phyloP scores from a whole-genome alignment of 371 early-diverging fungal genomes.

The Sporodiniella umbellata region DNA sequence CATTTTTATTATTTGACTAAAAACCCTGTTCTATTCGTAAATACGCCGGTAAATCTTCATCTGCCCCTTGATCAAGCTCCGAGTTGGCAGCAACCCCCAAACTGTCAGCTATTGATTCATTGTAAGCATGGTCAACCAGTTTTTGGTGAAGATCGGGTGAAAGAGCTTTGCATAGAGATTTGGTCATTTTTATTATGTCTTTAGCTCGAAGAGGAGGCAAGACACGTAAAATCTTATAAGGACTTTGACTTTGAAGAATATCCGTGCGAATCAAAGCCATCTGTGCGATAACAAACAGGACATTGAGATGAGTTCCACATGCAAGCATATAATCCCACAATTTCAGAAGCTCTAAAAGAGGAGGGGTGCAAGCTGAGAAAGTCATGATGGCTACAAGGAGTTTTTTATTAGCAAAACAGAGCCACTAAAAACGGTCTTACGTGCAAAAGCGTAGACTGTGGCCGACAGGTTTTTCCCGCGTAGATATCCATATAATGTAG shows the following conservation, averaged over 20 bases:
- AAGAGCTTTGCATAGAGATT: conserved; percentile 58
- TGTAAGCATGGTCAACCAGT: conserved; percentile 77
- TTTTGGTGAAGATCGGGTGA: conserved; percentile 73
- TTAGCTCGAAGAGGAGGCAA: conserved; percentile 77
- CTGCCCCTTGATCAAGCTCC: conserved; percentile 10
- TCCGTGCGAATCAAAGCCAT: conserved; percentile 72
- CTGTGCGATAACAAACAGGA: conserved; percentile 85
- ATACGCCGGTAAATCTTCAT: conserved; percentile 19
- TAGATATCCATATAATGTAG: conserved; percentile 69
- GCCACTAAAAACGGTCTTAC: conserved; percentile 56
- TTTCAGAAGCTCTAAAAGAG: conserved; percentile 74
- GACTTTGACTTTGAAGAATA: conserved; percentile 66
- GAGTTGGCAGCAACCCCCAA: conserved; percentile 24
- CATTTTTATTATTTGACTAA: no score
- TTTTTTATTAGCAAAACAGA: neutral
- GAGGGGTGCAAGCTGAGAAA: conserved; percentile 86
- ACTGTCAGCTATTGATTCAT: conserved; percentile 52
- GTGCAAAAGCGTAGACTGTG: conserved; percentile 84
- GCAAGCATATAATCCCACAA: conserved; percentile 94
- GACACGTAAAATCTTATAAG: conserved; percentile 75
- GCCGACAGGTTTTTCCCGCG: conserved; percentile 72
- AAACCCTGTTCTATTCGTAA: no score
- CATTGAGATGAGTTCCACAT: conserved; percentile 88
- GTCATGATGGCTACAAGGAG: conserved; percentile 78
- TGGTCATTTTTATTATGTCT: conserved; percentile 60